phyloP scores from a whole-genome alignment of 2,329 filamentous ascomycete genomes.

The Fusarium pseudoanthophilum region DNA sequence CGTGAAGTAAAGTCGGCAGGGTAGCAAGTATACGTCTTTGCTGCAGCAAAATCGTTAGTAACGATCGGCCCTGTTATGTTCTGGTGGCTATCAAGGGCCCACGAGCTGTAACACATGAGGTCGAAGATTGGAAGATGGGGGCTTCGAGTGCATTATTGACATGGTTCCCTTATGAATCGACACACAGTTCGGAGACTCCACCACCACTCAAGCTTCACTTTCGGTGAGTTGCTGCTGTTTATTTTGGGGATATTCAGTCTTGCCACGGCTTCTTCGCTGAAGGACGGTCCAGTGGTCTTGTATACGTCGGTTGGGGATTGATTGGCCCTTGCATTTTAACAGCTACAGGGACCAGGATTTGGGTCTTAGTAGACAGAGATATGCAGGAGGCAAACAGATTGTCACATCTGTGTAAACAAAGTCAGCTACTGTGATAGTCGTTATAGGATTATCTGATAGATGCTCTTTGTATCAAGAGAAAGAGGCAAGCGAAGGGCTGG shows the following conservation, averaged over 20 bases:
- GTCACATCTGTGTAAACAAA: too few species aligned
- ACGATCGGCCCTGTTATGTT: rapidly evolving
- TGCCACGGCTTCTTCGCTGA: not conserved
- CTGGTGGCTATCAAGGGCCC: rapidly evolving
- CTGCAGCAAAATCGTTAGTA: not conserved
- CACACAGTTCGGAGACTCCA: not conserved
- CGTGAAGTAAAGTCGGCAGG: not conserved
- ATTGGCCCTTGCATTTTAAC: not conserved
- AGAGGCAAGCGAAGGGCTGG: too few species aligned
- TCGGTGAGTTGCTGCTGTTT: rapidly evolving
- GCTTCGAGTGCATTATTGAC: rapidly evolving
- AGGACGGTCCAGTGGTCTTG: not conserved
- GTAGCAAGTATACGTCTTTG: rapidly evolving
- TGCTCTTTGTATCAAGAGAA: not conserved
- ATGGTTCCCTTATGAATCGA: rapidly evolving
- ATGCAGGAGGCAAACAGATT: rapidly evolving
- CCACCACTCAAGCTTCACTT: not conserved
- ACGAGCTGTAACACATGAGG: rapidly evolving
- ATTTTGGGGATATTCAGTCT: rapidly evolving
- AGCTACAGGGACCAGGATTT: rapidly evolving
- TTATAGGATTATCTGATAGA: rapidly evolving
- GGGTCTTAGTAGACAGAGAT: not conserved
- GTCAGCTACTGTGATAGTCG: rapidly evolving
- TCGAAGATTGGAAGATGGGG: not conserved
- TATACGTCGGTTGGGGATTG: rapidly evolving